Percentiles rank a stretch among this genome's conserved stretches.
Evolutionary conservation across 2,329 filamentous ascomycete genomes (phyloP).

Genomic region (Colletotrichum orbiculare): DNA sequence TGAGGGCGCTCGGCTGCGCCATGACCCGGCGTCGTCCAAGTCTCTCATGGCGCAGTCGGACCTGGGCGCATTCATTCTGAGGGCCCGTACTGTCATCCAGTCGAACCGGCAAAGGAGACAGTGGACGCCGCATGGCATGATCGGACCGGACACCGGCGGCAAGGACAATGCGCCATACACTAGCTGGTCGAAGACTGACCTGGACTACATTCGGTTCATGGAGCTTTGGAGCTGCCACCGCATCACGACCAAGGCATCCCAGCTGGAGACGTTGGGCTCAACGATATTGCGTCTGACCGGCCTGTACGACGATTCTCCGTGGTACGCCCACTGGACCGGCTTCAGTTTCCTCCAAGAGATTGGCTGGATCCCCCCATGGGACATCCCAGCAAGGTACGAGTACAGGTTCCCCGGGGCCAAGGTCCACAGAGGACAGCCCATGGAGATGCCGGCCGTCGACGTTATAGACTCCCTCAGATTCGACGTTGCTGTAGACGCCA

Average conservation of each 20-base stretch:
- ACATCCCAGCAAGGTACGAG: constrained; percentile 73
- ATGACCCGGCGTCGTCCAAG: constrained; percentile 16
- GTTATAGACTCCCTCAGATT: constrained; percentile 47
- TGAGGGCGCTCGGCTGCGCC: constrained; percentile 46
- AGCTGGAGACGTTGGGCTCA: constrained; percentile 52
- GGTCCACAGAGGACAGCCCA: constrained; percentile 55
- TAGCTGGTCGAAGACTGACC: constrained; percentile 61
- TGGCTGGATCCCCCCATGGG: constrained; percentile 76
- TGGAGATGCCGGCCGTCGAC: constrained; percentile 49
- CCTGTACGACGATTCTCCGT: constrained; percentile 65
- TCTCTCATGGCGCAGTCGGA: constrained; percentile 42
- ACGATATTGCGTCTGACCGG: constrained; percentile 70
- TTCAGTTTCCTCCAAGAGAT: constrained; percentile 82
- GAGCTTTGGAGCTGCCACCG: constrained; percentile 68
- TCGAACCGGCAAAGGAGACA: constrained; percentile 59
- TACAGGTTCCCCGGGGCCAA: constrained; percentile 62
- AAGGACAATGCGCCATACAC: constrained; percentile 16
- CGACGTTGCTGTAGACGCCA: constrained; percentile 60
- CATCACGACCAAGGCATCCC: constrained; percentile 32
- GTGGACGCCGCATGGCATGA: constrained; percentile 63
- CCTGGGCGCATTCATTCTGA: constrained; percentile 59
- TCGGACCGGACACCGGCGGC: constrained; percentile 49
- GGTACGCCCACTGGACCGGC: constrained; percentile 58
- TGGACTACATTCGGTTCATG: constrained; percentile 73
- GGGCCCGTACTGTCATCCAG: constrained; percentile 62